Evolutionary conservation across 1,139 yeast species (phyloP), one percentile per base, ranked within the genome.

Genomic region (Pichia sp.): DNA sequence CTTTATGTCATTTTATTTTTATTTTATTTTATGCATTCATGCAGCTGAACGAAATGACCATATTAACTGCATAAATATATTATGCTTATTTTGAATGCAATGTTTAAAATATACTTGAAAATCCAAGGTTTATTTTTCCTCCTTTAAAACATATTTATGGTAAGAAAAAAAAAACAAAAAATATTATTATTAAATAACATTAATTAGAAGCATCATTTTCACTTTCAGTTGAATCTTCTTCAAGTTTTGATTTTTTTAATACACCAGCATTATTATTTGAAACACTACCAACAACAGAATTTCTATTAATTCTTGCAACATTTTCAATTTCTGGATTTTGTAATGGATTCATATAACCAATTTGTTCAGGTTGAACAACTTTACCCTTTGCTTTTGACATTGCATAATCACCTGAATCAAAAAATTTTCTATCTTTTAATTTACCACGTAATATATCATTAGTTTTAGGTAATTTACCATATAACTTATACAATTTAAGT

Each of bases 401-500:
- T 30, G 97, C 97, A 65, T 94, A 92, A 68, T 92, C 99, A 28
- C 98, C 98, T 53, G 96, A 86, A 62, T 92, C 99, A 63, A 92
- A 94, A 68, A 85, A 92, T 69, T 89, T 89, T 61, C 96, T 81
- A 59, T 92, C 97, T 65, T 84, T 84, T 58, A 85, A 71, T 66
- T 87, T 88, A 56, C 85, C 80, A 50, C 86, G 77, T 53, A 92
- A 75, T 37, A 92, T 73, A 56, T 90, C 97, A 52, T 86, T 86
- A 49, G 85, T 83, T 37, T 92, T 79, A 41, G 98, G 98, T 50
- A 92, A 71, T 64, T 83, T 86, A 34, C 97, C 97, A 65, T 90
- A 90, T 73, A 89, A 71, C 61, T 79, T 83, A 69, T 82, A 83
- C 36, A 90, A 70, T 55, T 78, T 78, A 60, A 79, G 67, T 63